Evolutionary conservation across 306 rosid genomes (phyloP), one percentile per base, ranked within the genome.

Genomic region (Mimosa pudica): DNA sequence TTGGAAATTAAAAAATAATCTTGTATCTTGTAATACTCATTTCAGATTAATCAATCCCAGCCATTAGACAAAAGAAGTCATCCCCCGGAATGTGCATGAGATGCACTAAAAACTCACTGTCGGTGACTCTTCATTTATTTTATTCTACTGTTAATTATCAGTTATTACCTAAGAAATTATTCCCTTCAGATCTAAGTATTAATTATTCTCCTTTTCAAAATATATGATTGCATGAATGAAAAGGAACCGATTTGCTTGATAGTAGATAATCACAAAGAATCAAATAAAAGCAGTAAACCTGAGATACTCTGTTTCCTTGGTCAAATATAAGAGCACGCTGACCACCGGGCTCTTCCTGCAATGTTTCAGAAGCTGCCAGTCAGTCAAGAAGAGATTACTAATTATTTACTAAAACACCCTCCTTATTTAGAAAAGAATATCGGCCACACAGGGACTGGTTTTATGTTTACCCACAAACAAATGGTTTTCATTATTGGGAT

Each of bases 261-360:
- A 32, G 35, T 70, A 57, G 48, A 74, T 24, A 64, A 79, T 57
- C 33, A 18, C 1, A 57, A 57, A n/a, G 24, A 7, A 57, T n/a
- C 33, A 33, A 64, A 4, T 18, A 70, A 17, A 75, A 76, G 69
- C 70, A 11, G 70, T 84, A 80, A 49, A 91, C 98, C 91, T 93
- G 98, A 83, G 98, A 90, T 85, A 95, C 91, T 83, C 98, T 87
- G 84, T 92, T 93, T 89, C 98, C 98, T 78, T 92, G 98, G 67
- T 95, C 98, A 70, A 92, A 95, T 83, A 95, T 83, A 86, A 92
- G 93, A 33, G 98, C 98, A 7, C 98, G 98, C 79, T 95, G 98
- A 62, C 98, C 98, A 13, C 98, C 98, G 0, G 98, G 98, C 81
- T 95, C 98, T 81, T 95, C 98, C 98, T 95, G 92, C 72, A 80